Percentiles rank a stretch among this genome's conserved stretches.
phyloP scores from a whole-genome alignment of 208 protist species.

The Leishmania tarentolae region DNA sequence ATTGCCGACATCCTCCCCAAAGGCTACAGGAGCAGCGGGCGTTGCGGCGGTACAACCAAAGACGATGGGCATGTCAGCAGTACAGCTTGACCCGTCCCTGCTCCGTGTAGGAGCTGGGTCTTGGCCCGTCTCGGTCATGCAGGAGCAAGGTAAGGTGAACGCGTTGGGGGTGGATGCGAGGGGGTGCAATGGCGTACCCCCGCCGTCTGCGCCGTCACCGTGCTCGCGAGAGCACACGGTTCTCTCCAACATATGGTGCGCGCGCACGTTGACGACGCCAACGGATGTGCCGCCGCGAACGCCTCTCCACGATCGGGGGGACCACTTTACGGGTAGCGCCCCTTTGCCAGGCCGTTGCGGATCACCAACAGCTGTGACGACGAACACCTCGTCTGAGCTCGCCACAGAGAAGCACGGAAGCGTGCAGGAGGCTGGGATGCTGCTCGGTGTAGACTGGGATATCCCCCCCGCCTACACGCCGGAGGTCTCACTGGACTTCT shows the following conservation, averaged over 20 bases:
- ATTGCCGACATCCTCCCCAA: neutral
- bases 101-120: neutral
- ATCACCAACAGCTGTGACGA: neutral
- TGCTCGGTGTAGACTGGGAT: constrained; percentile 30
- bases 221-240: neutral
- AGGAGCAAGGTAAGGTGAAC: neutral
- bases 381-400: neutral
- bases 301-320: neutral
- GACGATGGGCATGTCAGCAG: constrained; percentile 1
- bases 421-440: neutral
- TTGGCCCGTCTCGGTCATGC: neutral
- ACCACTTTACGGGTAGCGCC: neutral
- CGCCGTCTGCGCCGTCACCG: constrained; percentile 15
- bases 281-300: constrained; percentile 8
- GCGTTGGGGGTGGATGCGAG: neutral
- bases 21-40: neutral
- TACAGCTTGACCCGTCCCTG: constrained; percentile 11
- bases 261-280: constrained; percentile 8
- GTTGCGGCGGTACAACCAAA: neutral
- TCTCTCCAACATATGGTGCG: constrained; percentile 16
- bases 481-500: constrained; percentile 60
- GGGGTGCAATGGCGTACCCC: neutral
- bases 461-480: constrained; percentile 44
- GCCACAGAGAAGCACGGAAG: constrained; percentile 6
- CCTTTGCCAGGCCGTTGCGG: neutral